phyloP scores from a whole-genome alignment of 208 protist species.

The Wallacemonas collosoma region DNA sequence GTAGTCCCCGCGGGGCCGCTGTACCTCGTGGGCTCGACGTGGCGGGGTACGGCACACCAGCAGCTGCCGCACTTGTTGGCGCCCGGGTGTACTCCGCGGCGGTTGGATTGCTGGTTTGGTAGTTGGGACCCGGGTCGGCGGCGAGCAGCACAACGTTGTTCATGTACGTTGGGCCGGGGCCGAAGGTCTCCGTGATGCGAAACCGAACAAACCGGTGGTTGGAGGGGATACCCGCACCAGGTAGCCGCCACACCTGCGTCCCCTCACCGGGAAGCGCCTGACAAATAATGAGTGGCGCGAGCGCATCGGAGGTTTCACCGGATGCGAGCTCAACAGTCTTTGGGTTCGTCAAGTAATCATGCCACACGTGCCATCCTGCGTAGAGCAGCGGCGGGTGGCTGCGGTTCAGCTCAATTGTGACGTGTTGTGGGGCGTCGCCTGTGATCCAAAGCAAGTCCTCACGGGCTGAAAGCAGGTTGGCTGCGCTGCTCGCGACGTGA shows the following conservation, averaged over 20 bases:
- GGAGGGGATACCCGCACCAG: conserved; percentile 52
- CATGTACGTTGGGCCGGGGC: conserved; percentile 80
- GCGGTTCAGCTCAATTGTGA: conserved; percentile 50
- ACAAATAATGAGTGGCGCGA: conserved; percentile 66
- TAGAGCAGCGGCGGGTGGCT: conserved; percentile 71
- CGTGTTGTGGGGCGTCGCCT: conserved; percentile 77
- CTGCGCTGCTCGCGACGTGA: conserved; percentile 54
- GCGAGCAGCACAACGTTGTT: conserved; percentile 81
- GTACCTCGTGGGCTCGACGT: neutral
- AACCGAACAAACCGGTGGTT: conserved; percentile 69
- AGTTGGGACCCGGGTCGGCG: conserved; percentile 64
- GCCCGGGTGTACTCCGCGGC: neutral
- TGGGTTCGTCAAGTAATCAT: conserved; percentile 85
- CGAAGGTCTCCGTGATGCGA: conserved; percentile 73
- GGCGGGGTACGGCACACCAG: conserved; percentile 11
- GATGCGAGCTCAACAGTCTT: conserved; percentile 77
- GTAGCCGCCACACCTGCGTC: conserved; percentile 85
- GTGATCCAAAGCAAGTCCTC: conserved; percentile 86
- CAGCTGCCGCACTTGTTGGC: neutral
- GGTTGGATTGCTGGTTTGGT: conserved; percentile 21
- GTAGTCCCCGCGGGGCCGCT: neutral
- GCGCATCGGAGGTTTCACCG: conserved; percentile 38
- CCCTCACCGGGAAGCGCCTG: conserved; percentile 75
- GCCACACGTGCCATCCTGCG: conserved; percentile 87
- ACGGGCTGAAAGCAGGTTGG: conserved; percentile 64